Base-by-base conservation (phyloP, 192 early-diverging fungal species). In the Umbelopsis isabellina region DNA sequence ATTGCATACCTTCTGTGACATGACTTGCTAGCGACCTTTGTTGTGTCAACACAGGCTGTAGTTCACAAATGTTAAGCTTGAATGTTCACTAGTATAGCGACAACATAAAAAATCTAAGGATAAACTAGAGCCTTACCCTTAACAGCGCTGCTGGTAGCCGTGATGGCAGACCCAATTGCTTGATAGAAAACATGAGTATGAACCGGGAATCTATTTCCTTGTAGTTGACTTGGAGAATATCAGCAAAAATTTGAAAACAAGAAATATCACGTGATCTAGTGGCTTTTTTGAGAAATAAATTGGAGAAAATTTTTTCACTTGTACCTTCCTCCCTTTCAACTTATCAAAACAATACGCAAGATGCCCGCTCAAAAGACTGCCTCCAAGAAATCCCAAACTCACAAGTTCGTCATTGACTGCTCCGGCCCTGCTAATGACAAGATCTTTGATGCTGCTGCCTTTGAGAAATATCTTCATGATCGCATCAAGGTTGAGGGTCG, bases 401-500 rank as follows among this genome's bases (percentile, higher is more conserved):
- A 81, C 87, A 96, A 93, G 85, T 97, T 90, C 87, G 91, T 91
- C 79, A 90, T 99, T 76, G 96, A 98, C 85, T 90, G 90, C 85
- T 94, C 96, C 69, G 88, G 84, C 61, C 96, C 97, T 74, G 96
- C 93, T 80, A 82, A 78, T 69, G 97, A 99, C 87, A 91, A 90
- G 85, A 97, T 99, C 87, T 93, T 99, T 83, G 96, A 99, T 89
- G 87, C 88, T 72, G 94, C 95, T 81, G 91, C 92, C 74, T 99
- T 97, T 82, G 95, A 98, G 86, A 98, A 97, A 89, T 98, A 90
- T 89, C 90, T 98, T 74, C 94, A 95, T 83, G 96, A 98, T 87
- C 91, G 93, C 85, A 89, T 99, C 87, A 99, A 99, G 94, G 94
- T 99, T 73, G 88, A 88, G 66, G 94, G 94, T 72, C 95, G 94